Percentiles rank a stretch among this genome's conserved stretches.
Conservation (phyloP, 2,329 filamentous ascomycete genomes). For the Penicillium sp. region DNA sequence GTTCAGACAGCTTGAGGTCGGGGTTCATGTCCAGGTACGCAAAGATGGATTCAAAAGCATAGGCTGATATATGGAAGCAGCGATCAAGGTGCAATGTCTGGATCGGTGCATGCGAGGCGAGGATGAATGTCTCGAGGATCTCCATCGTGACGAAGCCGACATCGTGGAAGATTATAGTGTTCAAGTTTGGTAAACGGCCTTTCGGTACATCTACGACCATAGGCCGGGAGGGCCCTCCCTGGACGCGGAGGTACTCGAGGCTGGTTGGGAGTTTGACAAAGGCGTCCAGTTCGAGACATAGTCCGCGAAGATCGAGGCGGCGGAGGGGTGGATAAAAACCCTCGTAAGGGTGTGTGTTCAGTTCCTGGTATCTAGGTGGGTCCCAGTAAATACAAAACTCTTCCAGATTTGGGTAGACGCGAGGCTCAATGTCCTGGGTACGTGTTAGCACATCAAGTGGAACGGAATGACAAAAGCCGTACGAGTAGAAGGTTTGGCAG, state of each 20-base stretch:
- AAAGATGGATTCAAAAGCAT: not conserved
- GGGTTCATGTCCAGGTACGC: not conserved
- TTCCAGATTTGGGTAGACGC: constrained; percentile 29
- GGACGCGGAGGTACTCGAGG: constrained; percentile 30
- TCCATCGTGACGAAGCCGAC: constrained; percentile 20
- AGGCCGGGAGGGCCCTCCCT: constrained; percentile 18
- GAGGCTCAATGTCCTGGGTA: constrained; percentile 8
- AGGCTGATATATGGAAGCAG: constrained; percentile 17
- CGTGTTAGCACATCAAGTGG: not conserved
- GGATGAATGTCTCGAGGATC: constrained; percentile 17
- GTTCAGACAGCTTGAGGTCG: constrained; percentile 22
- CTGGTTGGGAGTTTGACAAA: constrained; percentile 22
- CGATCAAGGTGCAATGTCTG: constrained; percentile 26
- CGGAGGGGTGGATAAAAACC: constrained; percentile 21
- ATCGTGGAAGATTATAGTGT: constrained; percentile 28
- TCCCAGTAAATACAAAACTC: constrained; percentile 31
- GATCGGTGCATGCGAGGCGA: constrained; percentile 21
- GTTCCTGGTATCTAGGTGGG: constrained; percentile 20
- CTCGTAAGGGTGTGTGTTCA: constrained; percentile 7
- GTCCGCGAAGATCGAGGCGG: constrained; percentile 28
- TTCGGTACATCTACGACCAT: not conserved
- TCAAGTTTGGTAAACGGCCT: constrained; percentile 22
- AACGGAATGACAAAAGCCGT: not conserved
- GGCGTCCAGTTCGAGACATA: constrained; percentile 18
- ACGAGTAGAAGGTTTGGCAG: constrained; percentile 1